Evolutionary conservation across 768 basidiomycete genomes (phyloP).

Genomic region (Phanerochaete sordida): DNA sequence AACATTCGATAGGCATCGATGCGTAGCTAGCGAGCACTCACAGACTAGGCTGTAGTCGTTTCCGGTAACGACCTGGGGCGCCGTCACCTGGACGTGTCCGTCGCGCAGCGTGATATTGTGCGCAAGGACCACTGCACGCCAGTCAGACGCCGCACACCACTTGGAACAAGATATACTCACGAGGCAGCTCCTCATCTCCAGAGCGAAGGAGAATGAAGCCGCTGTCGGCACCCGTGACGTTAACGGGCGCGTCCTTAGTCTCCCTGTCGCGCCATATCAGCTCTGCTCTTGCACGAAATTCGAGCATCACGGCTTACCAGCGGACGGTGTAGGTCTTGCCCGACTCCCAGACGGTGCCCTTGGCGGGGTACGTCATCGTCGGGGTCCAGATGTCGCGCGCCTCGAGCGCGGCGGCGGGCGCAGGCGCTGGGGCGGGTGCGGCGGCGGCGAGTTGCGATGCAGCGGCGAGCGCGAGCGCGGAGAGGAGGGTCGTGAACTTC

Average conservation of each 20-base stretch:
- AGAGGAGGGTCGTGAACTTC: conserved; percentile 19
- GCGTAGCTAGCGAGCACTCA: conserved; percentile 15
- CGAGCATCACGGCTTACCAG: conserved; percentile 30
- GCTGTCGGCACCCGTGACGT: conserved; percentile 36
- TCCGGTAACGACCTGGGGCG: conserved; percentile 3
- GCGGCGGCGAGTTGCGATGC: conserved; percentile 19
- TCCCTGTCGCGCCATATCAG: conserved; percentile 29
- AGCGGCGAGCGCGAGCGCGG: conserved; percentile 17
- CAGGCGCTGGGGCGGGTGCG: conserved; percentile 21
- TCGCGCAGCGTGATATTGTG: conserved; percentile 1
- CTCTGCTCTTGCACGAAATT: not conserved
- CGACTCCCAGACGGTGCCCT: conserved; percentile 37
- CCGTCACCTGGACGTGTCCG: conserved; percentile 1
- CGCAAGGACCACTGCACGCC: conserved; percentile 5
- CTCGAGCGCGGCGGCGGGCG: not conserved
- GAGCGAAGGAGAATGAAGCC: conserved; percentile 4
- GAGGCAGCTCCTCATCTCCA: conserved; percentile 1
- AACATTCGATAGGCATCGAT: conserved; percentile 31
- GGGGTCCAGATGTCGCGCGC: conserved; percentile 41
- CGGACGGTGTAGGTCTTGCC: conserved; percentile 40
- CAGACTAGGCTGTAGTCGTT: conserved; percentile 8
- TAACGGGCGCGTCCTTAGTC: conserved; percentile 33
- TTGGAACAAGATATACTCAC: conserved; percentile 21
- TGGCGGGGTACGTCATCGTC: conserved; percentile 38
- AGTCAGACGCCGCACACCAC: conserved; percentile 13